Evolutionary conservation across 306 rosid species (phyloP), one percentile per base, ranked within the genome.

Genomic region (Hippophae gyantsensis): DNA sequence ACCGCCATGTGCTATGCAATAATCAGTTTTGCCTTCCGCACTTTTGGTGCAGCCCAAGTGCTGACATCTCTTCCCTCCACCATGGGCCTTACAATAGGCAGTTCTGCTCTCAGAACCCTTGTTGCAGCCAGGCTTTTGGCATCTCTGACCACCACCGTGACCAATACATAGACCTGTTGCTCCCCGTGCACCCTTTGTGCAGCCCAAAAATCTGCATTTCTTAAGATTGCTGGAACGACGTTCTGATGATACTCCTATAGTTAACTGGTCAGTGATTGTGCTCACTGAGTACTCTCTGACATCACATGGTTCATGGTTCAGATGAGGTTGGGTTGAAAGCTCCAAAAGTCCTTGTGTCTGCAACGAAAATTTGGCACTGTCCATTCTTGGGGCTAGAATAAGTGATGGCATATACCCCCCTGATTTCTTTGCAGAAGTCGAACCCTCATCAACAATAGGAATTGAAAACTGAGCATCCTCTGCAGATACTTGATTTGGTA

Each of bases 101-200:
- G 97, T 88, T 60, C 99, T 87, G 68, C 99, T 86, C 76, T 92
- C 99, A 13, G 99, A 82, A 59, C 99, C 99, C 77, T 88, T 92
- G 83, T 84, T 86, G 83, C 99, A 92, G 51, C 96, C 96, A 7
- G 84, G 93, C 78, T 88, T 92, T 69, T 84, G 94, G 73, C 99
- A 92, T 80, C 99, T 92, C 70, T 88, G 96, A 54, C 99, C 99
- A 59, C 99, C 99, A 47, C 99, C 99, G 65, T 92, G 99, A 54
- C 96, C 96, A 67, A 92, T 92, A 72, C 99, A 92, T 65, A 92
- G 95, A 60, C 99, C 99, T 7, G 99, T 76, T 66, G 89, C 93
- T 67, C 97, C 97, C 57, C 97, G 83, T 56, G 97, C 97, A 52
- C 97, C 97, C 76, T 86, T 89, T 42, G 67, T 54, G 48, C 97